Evolutionary conservation across 768 basidiomycete species (phyloP).

Genomic region (Mycena galericulata): DNA sequence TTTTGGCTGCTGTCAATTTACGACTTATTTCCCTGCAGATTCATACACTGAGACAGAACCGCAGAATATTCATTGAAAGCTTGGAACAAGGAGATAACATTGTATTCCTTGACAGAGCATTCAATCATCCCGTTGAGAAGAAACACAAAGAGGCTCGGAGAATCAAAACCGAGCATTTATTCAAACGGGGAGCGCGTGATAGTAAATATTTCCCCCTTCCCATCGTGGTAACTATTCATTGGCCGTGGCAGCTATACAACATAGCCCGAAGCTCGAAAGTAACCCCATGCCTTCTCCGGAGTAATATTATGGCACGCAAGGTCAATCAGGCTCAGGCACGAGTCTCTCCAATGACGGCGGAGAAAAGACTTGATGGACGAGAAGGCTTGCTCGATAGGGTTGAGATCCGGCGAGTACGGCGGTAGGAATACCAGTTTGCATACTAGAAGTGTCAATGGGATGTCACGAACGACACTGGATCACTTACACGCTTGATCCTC

Average conservation of each 20-base stretch:
- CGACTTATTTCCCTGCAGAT: too few relatives aligned
- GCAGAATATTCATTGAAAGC: too few relatives aligned
- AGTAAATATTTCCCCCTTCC: neutral
- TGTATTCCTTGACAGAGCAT: neutral
- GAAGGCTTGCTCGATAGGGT: conserved; percentile 44
- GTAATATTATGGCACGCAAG: conserved; percentile 27
- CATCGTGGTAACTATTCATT: too few relatives aligned
- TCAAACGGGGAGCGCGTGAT: neutral
- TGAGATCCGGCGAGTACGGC: conserved; percentile 43
- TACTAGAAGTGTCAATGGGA: neutral
- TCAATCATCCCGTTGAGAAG: neutral
- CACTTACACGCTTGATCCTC: conserved; percentile 24
- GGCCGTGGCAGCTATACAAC: conserved; percentile 28
- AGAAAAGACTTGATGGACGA: conserved; percentile 17
- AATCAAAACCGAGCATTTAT: neutral
- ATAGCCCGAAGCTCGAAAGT: too few relatives aligned
- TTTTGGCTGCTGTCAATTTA: too few relatives aligned
- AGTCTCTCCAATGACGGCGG: conserved; percentile 20
- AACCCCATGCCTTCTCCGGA: conserved; percentile 29
- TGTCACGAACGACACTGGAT: too few relatives aligned
- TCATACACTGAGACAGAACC: too few relatives aligned
- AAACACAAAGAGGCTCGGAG: neutral
- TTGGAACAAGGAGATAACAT: neutral
- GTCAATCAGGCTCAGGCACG: too few relatives aligned
- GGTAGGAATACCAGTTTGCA: conserved; percentile 39